Evolutionary conservation across 768 basidiomycete species (phyloP).

Genomic region (Lyophyllum shimeji): DNA sequence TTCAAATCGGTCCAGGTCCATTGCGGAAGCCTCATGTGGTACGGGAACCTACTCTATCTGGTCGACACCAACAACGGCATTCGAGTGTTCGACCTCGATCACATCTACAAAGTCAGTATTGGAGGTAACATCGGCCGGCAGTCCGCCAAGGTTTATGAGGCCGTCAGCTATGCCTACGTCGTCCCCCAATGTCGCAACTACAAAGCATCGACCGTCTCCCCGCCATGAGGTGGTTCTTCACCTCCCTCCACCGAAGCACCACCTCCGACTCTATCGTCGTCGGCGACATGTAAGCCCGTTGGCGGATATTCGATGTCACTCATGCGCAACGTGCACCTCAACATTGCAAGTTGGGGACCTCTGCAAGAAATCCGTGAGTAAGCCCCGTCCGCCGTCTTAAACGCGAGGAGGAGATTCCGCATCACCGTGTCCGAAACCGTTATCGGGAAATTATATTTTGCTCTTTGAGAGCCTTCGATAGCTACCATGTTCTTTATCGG

Average conservation of each 20-base stretch:
- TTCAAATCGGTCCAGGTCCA: constrained; percentile 13
- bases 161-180: constrained; percentile 12
- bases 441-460: too few relatives aligned
- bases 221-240: constrained; percentile 14
- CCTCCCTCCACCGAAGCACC: constrained; percentile 13
- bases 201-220: constrained; percentile 9
- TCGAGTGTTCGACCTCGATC: constrained; percentile 12
- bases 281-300: too few relatives aligned
- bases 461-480: too few relatives aligned
- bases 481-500: too few relatives aligned
- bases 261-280: constrained; percentile 14
- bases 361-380: too few relatives aligned
- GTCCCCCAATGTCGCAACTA: constrained; percentile 10
- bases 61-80: constrained; percentile 16
- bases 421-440: too few relatives aligned
- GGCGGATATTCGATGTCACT: too few relatives aligned
- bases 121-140: constrained; percentile 12
- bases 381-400: too few relatives aligned
- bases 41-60: constrained; percentile 12
- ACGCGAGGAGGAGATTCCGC: too few relatives aligned
- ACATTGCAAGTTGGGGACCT: too few relatives aligned
- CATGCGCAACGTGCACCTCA: too few relatives aligned
- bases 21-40: constrained; percentile 15
- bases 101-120: constrained; percentile 13
- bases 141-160: constrained; percentile 11